phyloP scores from a whole-genome alignment of 2,329 filamentous ascomycete species.

The Aspergillus intermedius region DNA sequence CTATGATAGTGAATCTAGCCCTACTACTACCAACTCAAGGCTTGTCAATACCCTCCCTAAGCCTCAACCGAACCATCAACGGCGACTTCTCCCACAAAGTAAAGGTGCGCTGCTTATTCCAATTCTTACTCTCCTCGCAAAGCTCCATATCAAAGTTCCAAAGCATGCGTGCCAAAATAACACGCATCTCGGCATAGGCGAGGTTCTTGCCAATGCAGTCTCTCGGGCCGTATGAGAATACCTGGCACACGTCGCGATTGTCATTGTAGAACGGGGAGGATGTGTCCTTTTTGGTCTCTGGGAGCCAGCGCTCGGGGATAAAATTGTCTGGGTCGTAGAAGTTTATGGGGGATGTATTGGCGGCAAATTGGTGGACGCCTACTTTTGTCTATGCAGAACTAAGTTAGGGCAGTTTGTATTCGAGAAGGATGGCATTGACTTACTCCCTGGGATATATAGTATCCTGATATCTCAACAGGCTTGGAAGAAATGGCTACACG shows the following conservation, averaged over 20 bases:
- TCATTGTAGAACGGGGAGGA: slow-evolving; percentile 34
- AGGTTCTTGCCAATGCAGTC: slow-evolving; percentile 48
- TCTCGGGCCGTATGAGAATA: slow-evolving; percentile 44
- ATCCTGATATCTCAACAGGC: slow-evolving; percentile 4
- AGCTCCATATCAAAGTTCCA: slow-evolving; percentile 46
- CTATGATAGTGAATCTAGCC: too few species aligned
- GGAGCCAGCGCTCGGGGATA: slow-evolving; percentile 44
- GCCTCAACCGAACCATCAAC: slow-evolving; percentile 13
- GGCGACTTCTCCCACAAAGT: slow-evolving; percentile 36
- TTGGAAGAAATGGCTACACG: slow-evolving; percentile 4
- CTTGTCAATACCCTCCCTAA: too few species aligned
- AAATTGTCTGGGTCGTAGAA: slow-evolving; percentile 42
- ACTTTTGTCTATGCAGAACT: slow-evolving; percentile 31
- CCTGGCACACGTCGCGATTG: slow-evolving; percentile 40
- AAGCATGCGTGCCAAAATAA: slow-evolving; percentile 42
- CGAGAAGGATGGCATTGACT: not conserved
- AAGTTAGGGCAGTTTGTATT: not conserved
- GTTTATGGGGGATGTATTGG: slow-evolving; percentile 38
- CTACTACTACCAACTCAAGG: too few species aligned
- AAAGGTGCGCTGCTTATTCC: slow-evolving; percentile 33
- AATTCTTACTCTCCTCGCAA: slow-evolving; percentile 28
- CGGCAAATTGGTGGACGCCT: slow-evolving; percentile 38
- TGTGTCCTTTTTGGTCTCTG: slow-evolving; percentile 6
- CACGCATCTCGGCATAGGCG: slow-evolving; percentile 45
- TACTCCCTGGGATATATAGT: slow-evolving; percentile 1